A percentile compares a stretch with the other conserved stretches of the same genome.
Conservation (phyloP, 768 basidiomycete genomes). For the Phlebiopsis gigantea region DNA sequence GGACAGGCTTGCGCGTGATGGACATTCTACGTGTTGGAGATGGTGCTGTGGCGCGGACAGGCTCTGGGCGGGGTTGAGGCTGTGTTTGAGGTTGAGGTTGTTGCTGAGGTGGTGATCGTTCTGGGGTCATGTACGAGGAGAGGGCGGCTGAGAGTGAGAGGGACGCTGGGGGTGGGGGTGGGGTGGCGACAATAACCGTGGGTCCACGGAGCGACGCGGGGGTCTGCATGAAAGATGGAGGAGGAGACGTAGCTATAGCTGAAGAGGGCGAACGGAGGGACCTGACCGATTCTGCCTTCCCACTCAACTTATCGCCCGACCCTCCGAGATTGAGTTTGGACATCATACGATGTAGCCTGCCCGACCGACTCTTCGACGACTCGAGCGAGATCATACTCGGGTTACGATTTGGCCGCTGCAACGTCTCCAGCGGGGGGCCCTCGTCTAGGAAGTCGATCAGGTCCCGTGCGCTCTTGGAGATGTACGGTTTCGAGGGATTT, state of each 20-base stretch:
- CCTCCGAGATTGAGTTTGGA: constrained; percentile 54
- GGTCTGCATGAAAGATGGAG: constrained; percentile 17
- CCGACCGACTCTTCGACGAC: constrained; percentile 35
- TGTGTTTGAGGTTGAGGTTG: neutral
- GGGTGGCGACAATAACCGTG: constrained; percentile 27
- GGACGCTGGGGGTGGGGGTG: constrained; percentile 18
- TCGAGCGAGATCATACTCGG: constrained; percentile 39
- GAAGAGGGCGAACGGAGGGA: constrained; percentile 19
- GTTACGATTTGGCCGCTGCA: constrained; percentile 22
- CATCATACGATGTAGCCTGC: constrained; percentile 77
- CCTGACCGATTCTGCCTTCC: constrained; percentile 23
- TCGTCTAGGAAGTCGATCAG: constrained; percentile 55
- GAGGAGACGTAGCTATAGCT: constrained; percentile 16
- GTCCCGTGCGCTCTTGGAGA: constrained; percentile 43
- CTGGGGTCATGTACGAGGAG: constrained; percentile 10
- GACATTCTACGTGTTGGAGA: constrained; percentile 13
- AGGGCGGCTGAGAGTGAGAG: constrained; percentile 10
- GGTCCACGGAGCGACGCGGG: constrained; percentile 23
- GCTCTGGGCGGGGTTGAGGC: neutral
- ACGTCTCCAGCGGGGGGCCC: constrained; percentile 43
- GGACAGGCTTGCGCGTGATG: constrained; percentile 22
- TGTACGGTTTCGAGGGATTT: constrained; percentile 17
- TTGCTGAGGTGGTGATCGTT: neutral
- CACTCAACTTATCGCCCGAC: constrained; percentile 29
- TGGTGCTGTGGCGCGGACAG: neutral